Evolutionary conservation across 1,139 yeast species (phyloP).

Genomic region (Geotrichum histeridarum): DNA sequence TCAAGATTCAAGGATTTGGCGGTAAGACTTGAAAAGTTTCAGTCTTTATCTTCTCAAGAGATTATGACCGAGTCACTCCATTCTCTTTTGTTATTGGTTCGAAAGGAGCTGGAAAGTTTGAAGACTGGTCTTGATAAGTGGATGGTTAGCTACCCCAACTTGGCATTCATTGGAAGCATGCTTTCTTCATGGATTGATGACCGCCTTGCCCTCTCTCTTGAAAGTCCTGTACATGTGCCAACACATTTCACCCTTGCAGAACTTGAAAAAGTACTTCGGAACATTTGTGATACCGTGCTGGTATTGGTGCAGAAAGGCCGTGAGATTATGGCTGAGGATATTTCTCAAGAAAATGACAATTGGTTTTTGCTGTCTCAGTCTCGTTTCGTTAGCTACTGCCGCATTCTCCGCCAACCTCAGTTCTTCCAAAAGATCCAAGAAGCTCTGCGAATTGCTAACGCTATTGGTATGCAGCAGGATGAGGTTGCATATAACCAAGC

Average conservation of each 20-base stretch:
- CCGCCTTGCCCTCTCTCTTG: neutral
- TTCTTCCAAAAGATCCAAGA: slow-evolving; percentile 14
- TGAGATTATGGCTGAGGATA: slow-evolving; percentile 33
- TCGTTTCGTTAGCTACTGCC: slow-evolving; percentile 40
- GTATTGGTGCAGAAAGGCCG: slow-evolving; percentile 61
- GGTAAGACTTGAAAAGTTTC: slow-evolving; percentile 13
- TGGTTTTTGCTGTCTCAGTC: slow-evolving; percentile 57
- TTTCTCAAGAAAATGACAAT: slow-evolving; percentile 49
- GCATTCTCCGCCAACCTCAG: slow-evolving; percentile 27
- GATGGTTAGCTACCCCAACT: slow-evolving; percentile 14
- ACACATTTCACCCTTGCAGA: slow-evolving; percentile 9
- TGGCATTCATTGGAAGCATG: slow-evolving; percentile 17
- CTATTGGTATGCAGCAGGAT: slow-evolving; percentile 13
- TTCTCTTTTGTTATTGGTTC: slow-evolving; percentile 9
- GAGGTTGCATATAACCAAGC: slow-evolving; percentile 38
- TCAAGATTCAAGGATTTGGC: slow-evolving; percentile 18
- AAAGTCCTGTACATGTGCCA: neutral
- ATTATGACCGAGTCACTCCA: slow-evolving; percentile 17
- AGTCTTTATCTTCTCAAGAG: slow-evolving; percentile 4
- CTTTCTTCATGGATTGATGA: slow-evolving; percentile 16
- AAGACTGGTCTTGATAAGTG: slow-evolving; percentile 8
- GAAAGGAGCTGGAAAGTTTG: slow-evolving; percentile 10
- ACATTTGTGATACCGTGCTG: slow-evolving; percentile 56
- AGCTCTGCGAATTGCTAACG: slow-evolving; percentile 15
- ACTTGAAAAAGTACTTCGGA: slow-evolving; percentile 24